phyloP scores from a whole-genome alignment of 306 rosid species.

The Crotalaria pallida region DNA sequence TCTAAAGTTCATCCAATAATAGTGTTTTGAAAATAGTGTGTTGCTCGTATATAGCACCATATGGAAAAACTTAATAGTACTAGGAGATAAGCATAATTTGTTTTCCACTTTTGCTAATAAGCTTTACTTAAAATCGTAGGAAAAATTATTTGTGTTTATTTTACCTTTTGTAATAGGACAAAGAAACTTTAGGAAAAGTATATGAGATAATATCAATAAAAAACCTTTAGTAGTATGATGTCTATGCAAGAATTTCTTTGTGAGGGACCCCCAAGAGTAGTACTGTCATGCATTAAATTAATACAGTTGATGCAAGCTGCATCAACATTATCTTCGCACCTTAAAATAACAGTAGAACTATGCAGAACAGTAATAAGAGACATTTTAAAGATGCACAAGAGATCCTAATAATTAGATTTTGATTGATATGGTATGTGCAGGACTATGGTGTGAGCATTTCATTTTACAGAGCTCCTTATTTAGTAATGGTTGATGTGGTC shows the following conservation, averaged over 20 bases:
- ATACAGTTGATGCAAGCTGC: slow-evolving; percentile 30
- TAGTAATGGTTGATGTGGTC: slow-evolving; percentile 56
- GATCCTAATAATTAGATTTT: slow-evolving; percentile 23
- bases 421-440: slow-evolving; percentile 35
- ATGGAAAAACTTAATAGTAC: too few relatives aligned
- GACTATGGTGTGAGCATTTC: slow-evolving; percentile 62
- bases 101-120: not conserved
- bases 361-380: not conserved
- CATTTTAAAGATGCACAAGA: slow-evolving; percentile 18
- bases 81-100: not conserved
- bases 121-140: not conserved
- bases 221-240: not conserved
- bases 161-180: not conserved
- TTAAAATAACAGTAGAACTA: slow-evolving; percentile 10
- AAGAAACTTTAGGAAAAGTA: not conserved
- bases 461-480: slow-evolving; percentile 65
- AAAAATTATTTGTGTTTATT: too few relatives aligned
- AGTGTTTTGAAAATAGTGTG: too few relatives aligned
- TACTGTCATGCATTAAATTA: slow-evolving; percentile 1
- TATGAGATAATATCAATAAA: slow-evolving; percentile 4
- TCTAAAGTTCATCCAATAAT: too few relatives aligned
- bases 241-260: not conserved
- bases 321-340: slow-evolving; percentile 18
- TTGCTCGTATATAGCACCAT: too few relatives aligned
- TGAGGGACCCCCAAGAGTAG: slow-evolving; percentile 26